These are phyloP conservation scores for Penicillium coffeae DNA, from an alignment of 495 filamentous ascomycete genomes.

Conservation along the genomic window DNA sequence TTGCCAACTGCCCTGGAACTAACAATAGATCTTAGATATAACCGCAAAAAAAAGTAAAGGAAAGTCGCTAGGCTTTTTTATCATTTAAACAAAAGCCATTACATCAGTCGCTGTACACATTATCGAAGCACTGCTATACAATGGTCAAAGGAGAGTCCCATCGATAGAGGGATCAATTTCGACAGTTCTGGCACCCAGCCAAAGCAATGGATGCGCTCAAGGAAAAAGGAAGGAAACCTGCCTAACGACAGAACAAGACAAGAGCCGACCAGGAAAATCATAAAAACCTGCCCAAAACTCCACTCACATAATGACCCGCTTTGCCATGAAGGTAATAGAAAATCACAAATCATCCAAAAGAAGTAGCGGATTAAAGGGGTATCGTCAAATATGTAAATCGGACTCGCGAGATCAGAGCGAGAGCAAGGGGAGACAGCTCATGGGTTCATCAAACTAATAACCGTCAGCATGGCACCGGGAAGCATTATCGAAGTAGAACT, in stretches of 20 bases:
- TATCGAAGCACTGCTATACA: slow-evolving; percentile 17
- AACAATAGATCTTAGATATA: no score
- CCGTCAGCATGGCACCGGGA: slow-evolving; percentile 4
- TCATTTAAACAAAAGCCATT: slow-evolving; percentile 3
- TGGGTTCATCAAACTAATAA: slow-evolving; percentile 15
- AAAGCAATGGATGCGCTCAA: not conserved
- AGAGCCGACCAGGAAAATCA: not conserved
- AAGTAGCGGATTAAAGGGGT: slow-evolving; percentile 16
- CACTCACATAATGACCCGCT: slow-evolving; percentile 14
- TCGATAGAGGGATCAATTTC: slow-evolving; percentile 2
- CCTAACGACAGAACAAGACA: no score
- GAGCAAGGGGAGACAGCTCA: slow-evolving; percentile 1
- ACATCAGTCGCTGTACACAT: slow-evolving; percentile 19
- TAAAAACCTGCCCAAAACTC: slow-evolving; percentile 13
- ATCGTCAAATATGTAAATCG: slow-evolving; percentile 15
- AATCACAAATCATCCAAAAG: slow-evolving; percentile 10
- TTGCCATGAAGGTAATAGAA: slow-evolving; percentile 14
- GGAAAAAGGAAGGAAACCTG: not conserved
- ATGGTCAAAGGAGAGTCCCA: slow-evolving; percentile 1
- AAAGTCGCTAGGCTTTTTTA: slow-evolving; percentile 10
- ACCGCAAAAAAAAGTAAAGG: slow-evolving; percentile 1
- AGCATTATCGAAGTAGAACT: slow-evolving; percentile 7
- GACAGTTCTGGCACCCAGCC: slow-evolving; percentile 1
- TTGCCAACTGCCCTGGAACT: no score
- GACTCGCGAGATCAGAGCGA: slow-evolving; percentile 2